Evolutionary conservation across 2,329 filamentous ascomycete species (phyloP), one percentile per base, ranked within the genome.

Genomic region (Venturia pyrina): DNA sequence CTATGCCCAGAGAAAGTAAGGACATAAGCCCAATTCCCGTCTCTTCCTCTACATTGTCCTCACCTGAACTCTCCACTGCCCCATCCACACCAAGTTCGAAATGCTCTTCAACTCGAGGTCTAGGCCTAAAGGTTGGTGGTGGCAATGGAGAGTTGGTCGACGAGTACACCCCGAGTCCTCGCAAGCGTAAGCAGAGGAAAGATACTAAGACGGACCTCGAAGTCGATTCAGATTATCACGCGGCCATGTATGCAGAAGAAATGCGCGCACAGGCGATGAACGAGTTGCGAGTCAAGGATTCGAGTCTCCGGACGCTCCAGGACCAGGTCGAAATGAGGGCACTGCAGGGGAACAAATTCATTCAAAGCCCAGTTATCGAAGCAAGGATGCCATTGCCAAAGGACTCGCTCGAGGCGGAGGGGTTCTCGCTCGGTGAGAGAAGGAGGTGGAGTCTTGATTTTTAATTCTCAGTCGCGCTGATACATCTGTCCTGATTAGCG

Each of bases 251-350:
- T 32, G 53, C 28, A 2, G 28, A 59, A 37, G 53, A 59, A 59
- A 34, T 8, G 53, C 53, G 53, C 7, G 53, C 28, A 37, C 53
- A 37, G 32, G 28, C 53, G 5, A 59, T 32, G 19, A 59, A 59
- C 53, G 53, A 59, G 17, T 34, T 65, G 17, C 53, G 59, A 32
- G 48, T 65, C 28, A 65, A 65, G 37, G 63, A 65, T n/a, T 65
- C 50, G 28, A 65, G 63, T 50, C 43, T 65, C 10, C 63, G 53
- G 15, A 50, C 53, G 24, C 63, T 65, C 19, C 63, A 65, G 32
- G 53, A 59, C 4, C 34, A 56, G 43, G 63, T 65, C 24, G 63
- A 65, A n/a, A 48, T 50, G 53, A 40, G 48, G 11, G 32, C 11
- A 13, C n/a, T 65, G 48, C 53, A 37, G 11, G 41, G 53, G 7